Evolutionary conservation across 1,139 yeast species (phyloP), one percentile per base, ranked within the genome.

Genomic region (Blastobotrys indianensis): DNA sequence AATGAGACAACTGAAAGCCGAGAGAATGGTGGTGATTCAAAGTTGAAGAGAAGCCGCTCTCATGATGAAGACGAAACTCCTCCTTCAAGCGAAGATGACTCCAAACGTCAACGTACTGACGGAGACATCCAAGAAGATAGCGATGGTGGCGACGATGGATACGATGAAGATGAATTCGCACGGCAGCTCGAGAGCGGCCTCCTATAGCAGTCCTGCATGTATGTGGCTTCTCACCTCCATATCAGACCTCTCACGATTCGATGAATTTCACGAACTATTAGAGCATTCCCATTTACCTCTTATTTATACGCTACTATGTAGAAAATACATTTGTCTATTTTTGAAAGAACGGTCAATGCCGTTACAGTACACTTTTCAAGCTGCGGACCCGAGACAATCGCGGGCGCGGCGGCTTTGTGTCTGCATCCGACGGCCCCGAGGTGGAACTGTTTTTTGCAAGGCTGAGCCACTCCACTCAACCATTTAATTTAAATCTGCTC

Each of bases 121-220:
- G 36, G 41, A 32, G 44, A n/a, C n/a, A n/a, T 37, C 12, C 11
- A 42, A 36, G 33, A 41, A 23, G 41, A 32, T 12, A 33, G 66
- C 59, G 40, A 41, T 17, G 49, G 45, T n/a, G 47, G 32, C 8
- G 53, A 46, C 11, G 57, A 54, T 13, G 56, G 51, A 11, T 65
- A 57, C 29, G 64, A 60, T 20, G 64, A 59, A n/a, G 67, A 67
- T n/a, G 70, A 61, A 33, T 54, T 70, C 38, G 73, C 70, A 42
- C 68, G 66, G 30, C 74, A 70, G 51, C 59, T 70, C 16, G 65
- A 60, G 35, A 51, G 55, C 32, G 64, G 57, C 40, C 42, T 61
- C 33, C 45, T 57, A 54, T 60, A 54, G 48, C 12, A 13, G 31
- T 29, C 31, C 20, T 32, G 36, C 8, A 25, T 8, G 17, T 28